Percentiles rank a stretch among this genome's conserved stretches.
These are phyloP conservation scores for Pichia sp. DNA, from an alignment of 1,139 yeast genomes.

Conservation along the genomic window DNA sequence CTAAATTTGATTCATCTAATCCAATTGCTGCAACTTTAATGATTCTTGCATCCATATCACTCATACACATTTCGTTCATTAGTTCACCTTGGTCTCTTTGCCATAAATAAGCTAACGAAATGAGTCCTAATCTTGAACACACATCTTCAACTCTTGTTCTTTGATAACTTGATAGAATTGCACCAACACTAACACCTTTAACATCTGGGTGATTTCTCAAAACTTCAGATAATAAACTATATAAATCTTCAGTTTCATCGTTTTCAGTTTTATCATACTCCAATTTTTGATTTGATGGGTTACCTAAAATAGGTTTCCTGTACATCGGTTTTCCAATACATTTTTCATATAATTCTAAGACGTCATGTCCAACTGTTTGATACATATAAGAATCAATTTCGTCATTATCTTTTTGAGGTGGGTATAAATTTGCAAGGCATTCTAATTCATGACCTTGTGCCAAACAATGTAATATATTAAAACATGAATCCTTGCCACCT, in stretches of 20 bases:
- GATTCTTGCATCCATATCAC: constrained; percentile 73
- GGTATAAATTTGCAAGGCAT: constrained; percentile 81
- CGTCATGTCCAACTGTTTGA: constrained; percentile 95
- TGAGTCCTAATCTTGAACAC: constrained; percentile 63
- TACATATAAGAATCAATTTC: constrained; percentile 95
- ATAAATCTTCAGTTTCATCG: constrained; percentile 86
- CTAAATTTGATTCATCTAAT: constrained; percentile 56
- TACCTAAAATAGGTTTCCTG: constrained; percentile 58
- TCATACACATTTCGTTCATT: constrained; percentile 73
- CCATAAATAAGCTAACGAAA: constrained; percentile 78
- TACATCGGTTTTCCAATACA: constrained; percentile 79
- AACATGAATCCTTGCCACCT: constrained; percentile 96
- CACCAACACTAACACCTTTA: constrained; percentile 90
- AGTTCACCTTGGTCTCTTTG: constrained; percentile 74
- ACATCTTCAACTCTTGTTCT: constrained; percentile 90
- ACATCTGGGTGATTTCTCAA: constrained; percentile 57
- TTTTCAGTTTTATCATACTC: constrained; percentile 60
- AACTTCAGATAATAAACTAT: constrained; percentile 42
- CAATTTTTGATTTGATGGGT: constrained; percentile 55
- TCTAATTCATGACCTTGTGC: constrained; percentile 75
- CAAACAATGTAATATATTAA: constrained; percentile 76
- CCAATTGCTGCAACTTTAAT: constrained; percentile 95
- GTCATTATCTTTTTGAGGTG: constrained; percentile 53
- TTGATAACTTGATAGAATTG: constrained; percentile 88
- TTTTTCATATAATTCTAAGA: constrained; percentile 55